These are phyloP conservation scores for Trypanosoma platydactyli DNA, from an alignment of 208 protist genomes.

Conservation along the genomic window DNA sequence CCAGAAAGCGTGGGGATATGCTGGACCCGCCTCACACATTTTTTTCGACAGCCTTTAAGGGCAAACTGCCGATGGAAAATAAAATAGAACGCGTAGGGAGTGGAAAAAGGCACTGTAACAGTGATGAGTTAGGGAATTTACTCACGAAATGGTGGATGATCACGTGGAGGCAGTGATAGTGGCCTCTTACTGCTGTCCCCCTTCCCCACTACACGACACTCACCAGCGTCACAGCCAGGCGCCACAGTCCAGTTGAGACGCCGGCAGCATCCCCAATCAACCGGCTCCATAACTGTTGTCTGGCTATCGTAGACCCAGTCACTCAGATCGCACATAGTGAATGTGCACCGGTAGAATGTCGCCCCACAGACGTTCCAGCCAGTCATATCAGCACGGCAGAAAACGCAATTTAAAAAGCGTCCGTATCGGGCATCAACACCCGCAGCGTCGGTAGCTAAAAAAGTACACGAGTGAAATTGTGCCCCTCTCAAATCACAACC, in stretches of 20 bases:
- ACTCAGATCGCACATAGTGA: constrained; percentile 66
- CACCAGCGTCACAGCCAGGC: constrained; percentile 22
- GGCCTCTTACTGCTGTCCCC: neutral
- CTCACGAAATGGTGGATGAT: neutral
- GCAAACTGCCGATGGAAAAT: neutral
- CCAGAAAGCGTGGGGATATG: no score
- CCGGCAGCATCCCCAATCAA: constrained; percentile 60
- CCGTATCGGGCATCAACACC: constrained; percentile 35
- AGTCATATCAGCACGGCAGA: constrained; percentile 53
- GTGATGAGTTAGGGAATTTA: neutral
- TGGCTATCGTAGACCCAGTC: constrained; percentile 72
- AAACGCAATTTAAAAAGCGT: constrained; percentile 77
- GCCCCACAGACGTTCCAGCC: constrained; percentile 70
- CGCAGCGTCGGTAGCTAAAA: constrained; percentile 47
- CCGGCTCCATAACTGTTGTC: constrained; percentile 62
- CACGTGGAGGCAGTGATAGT: constrained; percentile 33
- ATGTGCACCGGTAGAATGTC: constrained; percentile 77
- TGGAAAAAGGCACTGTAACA: neutral
- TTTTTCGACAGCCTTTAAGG: no score
- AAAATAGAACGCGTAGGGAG: neutral
- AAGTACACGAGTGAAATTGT: constrained; percentile 79
- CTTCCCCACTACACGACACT: constrained; percentile 43
- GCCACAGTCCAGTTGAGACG: constrained; percentile 52
- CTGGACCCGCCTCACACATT: no score
- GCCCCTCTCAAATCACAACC: constrained; percentile 38